phyloP scores from a whole-genome alignment of 306 rosid genomes.

The Acacia confusa region DNA sequence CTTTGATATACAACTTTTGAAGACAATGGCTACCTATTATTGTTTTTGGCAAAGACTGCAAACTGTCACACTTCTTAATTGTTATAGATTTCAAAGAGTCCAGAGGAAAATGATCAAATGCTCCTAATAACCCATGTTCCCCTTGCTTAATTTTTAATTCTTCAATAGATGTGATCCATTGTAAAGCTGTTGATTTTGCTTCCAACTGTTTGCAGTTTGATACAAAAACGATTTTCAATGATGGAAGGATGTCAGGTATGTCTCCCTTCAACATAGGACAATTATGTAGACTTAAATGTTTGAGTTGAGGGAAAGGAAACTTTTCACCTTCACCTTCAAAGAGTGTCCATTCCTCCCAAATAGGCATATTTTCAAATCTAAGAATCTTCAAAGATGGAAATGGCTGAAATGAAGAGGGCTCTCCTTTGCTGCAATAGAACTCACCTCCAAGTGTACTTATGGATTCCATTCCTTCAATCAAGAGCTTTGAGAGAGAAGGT shows the following conservation, averaged over 20 bases:
- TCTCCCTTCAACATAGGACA: background rate
- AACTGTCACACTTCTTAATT: background rate
- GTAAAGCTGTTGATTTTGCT: background rate
- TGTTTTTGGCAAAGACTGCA: slow-evolving; percentile 14
- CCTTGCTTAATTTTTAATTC: background rate
- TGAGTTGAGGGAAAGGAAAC: background rate
- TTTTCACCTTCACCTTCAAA: background rate
- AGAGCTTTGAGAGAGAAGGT: slow-evolving; percentile 16
- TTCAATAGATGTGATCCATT: background rate
- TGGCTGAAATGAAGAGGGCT: slow-evolving; percentile 14
- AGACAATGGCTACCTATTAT: background rate
- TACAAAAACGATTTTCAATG: background rate
- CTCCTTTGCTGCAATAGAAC: background rate
- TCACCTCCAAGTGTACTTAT: background rate
- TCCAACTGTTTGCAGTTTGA: background rate
- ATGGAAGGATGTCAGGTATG: background rate
- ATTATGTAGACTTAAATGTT: background rate
- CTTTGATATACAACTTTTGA: background rate
- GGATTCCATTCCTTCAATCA: background rate
- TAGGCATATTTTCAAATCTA: background rate
- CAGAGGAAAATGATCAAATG: background rate
- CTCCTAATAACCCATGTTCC: background rate
- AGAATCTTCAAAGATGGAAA: background rate
- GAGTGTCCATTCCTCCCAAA: background rate
- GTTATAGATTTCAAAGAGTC: background rate